These are phyloP conservation scores for Dryas integrifolia DNA, from an alignment of 331 rosid species.

Conservation along the genomic window DNA sequence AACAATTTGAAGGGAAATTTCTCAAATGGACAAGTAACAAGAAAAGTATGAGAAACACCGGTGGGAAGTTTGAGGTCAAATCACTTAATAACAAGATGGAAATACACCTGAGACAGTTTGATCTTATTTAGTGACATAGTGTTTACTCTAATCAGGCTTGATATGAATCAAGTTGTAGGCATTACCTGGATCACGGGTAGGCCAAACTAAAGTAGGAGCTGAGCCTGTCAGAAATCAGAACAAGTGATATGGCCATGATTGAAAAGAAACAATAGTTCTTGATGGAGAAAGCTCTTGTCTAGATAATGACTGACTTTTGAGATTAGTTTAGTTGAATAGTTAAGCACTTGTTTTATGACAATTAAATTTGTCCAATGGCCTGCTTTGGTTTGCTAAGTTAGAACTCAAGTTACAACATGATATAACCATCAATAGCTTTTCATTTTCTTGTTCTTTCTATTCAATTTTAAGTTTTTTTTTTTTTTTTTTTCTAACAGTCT, in stretches of 20 bases:
- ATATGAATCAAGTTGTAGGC: not conserved
- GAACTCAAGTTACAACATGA: not conserved
- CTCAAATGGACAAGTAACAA: not conserved
- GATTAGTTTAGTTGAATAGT: conserved; percentile 3
- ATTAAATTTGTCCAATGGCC: not conserved
- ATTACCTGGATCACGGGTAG: not conserved
- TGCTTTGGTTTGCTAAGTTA: not conserved
- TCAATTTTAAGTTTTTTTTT: not conserved
- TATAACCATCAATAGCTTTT: not conserved
- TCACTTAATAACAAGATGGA: not conserved
- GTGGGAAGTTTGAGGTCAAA: not conserved
- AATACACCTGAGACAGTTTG: not conserved
- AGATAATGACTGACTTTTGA: not conserved
- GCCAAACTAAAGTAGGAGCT: not conserved
- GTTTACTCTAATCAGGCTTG: not conserved
- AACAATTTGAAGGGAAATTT: not conserved
- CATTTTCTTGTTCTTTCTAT: conserved; percentile 19
- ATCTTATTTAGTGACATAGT: not conserved
- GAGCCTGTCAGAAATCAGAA: not conserved
- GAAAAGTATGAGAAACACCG: not conserved
- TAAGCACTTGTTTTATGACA: not conserved
- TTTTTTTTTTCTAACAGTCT: conserved; percentile 11
- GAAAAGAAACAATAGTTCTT: not conserved
- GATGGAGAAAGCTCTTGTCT: not conserved
- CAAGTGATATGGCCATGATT: not conserved